Evolutionary conservation across 305 asterid genomes (phyloP).

Genomic region (Fraxinus paxiana): DNA sequence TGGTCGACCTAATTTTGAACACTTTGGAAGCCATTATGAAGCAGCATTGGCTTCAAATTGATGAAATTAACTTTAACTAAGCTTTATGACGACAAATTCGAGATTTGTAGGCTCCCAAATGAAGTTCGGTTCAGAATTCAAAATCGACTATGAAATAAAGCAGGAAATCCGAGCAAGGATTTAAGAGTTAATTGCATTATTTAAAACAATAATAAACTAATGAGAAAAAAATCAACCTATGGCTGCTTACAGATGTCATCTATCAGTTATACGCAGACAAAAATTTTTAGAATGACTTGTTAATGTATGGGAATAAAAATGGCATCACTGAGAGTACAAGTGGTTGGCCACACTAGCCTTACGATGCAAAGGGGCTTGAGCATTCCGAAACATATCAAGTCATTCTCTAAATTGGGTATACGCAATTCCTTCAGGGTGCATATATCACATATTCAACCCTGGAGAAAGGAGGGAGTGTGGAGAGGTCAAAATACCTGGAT

Average conservation of each 20-base stretch:
- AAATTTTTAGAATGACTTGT: not conserved
- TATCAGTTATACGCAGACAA: not conserved
- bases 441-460: not conserved
- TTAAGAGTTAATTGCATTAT: not conserved
- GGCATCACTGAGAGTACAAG: not conserved
- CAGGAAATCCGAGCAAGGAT: not conserved
- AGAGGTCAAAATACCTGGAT: constrained; percentile 53
- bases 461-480: not conserved
- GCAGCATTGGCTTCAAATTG: not conserved
- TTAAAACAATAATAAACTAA: not conserved
- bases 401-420: not conserved
- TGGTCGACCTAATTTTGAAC: not conserved
- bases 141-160: not conserved
- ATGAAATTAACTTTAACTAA: not conserved
- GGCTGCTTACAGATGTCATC: not conserved
- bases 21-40: not conserved
- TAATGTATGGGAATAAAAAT: not conserved
- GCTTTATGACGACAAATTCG: not conserved
- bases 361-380: not conserved
- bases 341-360: not conserved
- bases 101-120: not conserved
- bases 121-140: not conserved
- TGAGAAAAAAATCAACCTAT: not conserved
- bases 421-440: not conserved
- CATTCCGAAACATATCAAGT: not conserved